A percentile compares a stretch with the other conserved stretches of the same genome.
Conservation (phyloP, 768 basidiomycete genomes). For the Pisolithus orientalis region DNA sequence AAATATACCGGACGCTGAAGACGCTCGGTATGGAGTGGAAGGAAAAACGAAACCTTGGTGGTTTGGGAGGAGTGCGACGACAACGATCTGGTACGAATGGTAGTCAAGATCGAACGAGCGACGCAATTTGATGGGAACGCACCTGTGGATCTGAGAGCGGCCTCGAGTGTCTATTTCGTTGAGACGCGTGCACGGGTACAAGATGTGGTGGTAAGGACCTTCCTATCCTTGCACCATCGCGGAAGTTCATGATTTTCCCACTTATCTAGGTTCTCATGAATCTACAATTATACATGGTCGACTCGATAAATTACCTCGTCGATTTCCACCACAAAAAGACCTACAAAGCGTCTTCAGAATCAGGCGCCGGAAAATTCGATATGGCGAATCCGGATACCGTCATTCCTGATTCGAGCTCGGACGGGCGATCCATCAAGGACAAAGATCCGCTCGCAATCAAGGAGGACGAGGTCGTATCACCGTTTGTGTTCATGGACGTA, state of each 20-base stretch:
- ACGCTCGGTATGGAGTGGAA: constrained; percentile 97
- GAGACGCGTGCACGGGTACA: constrained; percentile 88
- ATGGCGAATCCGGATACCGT: constrained; percentile 36
- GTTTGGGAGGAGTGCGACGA: constrained; percentile 49
- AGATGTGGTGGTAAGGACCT: constrained; percentile 77
- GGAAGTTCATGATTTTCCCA: neutral
- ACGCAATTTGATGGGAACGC: constrained; percentile 55
- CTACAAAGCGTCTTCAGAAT: constrained; percentile 67
- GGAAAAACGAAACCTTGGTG: constrained; percentile 75
- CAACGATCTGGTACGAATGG: constrained; percentile 28
- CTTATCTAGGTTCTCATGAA: constrained; percentile 82
- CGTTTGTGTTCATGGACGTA: constrained; percentile 96
- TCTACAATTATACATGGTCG: constrained; percentile 94
- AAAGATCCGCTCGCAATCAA: constrained; percentile 35
- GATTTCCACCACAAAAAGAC: constrained; percentile 98
- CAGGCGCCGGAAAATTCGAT: constrained; percentile 67
- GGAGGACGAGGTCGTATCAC: constrained; percentile 68
- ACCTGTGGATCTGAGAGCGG: constrained; percentile 57
- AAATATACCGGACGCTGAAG: constrained; percentile 92
- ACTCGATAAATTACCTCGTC: constrained; percentile 92
- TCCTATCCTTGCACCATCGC: neutral
- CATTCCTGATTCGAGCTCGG: constrained; percentile 45
- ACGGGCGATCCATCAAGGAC: constrained; percentile 52
- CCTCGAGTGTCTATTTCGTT: constrained; percentile 83
- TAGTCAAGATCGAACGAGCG: constrained; percentile 56